Evolutionary conservation across 306 rosid species (phyloP).

Genomic region (Senna siamea): DNA sequence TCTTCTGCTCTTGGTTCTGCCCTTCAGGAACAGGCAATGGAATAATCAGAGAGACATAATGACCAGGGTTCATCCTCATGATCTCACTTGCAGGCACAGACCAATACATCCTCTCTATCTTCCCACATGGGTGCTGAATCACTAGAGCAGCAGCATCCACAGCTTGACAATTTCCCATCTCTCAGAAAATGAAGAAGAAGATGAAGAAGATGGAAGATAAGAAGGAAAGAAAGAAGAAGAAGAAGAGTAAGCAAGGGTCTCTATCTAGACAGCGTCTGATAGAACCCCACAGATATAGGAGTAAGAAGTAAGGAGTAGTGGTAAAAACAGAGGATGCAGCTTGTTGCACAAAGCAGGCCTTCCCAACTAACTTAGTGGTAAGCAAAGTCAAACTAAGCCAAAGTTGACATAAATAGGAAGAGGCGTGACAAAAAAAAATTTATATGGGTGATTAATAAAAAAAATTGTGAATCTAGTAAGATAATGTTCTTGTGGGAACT

Average conservation of each 20-base stretch:
- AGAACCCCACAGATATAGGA: constrained; percentile 50
- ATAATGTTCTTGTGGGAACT: constrained; percentile 17
- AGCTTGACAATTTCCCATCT: constrained; percentile 94
- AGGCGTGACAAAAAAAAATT: constrained; percentile 41
- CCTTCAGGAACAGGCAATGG: constrained; percentile 70
- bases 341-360: constrained; percentile 38
- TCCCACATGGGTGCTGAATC: constrained; percentile 89
- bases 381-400: constrained; percentile 55
- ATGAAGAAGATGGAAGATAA: constrained; percentile 38
- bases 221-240: neutral
- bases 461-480: constrained; percentile 27
- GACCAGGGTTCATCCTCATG: constrained; percentile 86
- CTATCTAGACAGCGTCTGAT: constrained; percentile 73
- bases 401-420: constrained; percentile 45
- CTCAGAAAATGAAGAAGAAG: neutral
- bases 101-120: constrained; percentile 84
- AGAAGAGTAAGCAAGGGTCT: constrained; percentile 52
- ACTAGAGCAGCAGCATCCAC: constrained; percentile 97
- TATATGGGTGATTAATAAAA: neutral
- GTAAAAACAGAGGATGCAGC: neutral
- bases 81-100: constrained; percentile 77
- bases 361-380: constrained; percentile 54
- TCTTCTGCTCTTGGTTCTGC: constrained; percentile 42
- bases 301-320: neutral
- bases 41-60: constrained; percentile 82